These are phyloP conservation scores for Glonium stellatum DNA, from an alignment of 495 filamentous ascomycete genomes.

Conservation along the genomic window DNA sequence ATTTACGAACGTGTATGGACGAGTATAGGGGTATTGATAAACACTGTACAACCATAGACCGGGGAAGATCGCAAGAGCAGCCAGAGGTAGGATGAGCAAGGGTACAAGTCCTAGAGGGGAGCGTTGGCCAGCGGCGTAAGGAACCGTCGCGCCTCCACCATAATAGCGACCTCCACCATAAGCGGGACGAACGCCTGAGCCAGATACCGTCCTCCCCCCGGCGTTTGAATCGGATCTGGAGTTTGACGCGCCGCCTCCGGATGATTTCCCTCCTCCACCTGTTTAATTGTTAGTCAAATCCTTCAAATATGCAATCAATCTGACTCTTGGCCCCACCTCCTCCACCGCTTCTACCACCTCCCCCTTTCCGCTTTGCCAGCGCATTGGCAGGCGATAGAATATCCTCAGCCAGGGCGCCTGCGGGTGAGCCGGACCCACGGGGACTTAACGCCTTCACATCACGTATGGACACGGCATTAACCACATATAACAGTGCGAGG, in stretches of 20 bases:
- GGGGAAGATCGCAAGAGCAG: conserved; percentile 52
- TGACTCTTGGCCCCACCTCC: conserved; percentile 34
- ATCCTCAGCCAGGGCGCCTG: conserved; percentile 5
- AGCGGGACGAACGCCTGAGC: conserved; percentile 53
- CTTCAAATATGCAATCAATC: background rate
- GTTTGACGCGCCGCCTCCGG: conserved; percentile 10
- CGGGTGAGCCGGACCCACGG: conserved; percentile 7
- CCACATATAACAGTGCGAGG: background rate
- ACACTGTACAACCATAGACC: conserved; percentile 59
- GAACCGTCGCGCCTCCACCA: conserved; percentile 62
- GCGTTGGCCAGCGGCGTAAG: conserved; percentile 56
- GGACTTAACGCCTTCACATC: conserved; percentile 12
- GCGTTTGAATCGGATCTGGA: conserved; percentile 37
- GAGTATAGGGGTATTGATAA: conserved; percentile 61
- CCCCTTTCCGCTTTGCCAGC: conserved; percentile 52
- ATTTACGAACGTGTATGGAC: conserved; percentile 60
- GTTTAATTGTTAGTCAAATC: background rate
- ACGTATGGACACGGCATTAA: conserved; percentile 17
- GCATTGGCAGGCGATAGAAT: conserved; percentile 18
- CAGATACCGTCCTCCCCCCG: conserved; percentile 59
- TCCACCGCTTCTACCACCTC: conserved; percentile 42
- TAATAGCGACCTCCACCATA: conserved; percentile 70
- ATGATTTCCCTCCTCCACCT: conserved; percentile 8
- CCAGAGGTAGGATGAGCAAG: conserved; percentile 47
- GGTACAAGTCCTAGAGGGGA: conserved; percentile 53